Conservation (phyloP, 192 early-diverging fungal genomes). For the Coemansia sp. region DNA sequence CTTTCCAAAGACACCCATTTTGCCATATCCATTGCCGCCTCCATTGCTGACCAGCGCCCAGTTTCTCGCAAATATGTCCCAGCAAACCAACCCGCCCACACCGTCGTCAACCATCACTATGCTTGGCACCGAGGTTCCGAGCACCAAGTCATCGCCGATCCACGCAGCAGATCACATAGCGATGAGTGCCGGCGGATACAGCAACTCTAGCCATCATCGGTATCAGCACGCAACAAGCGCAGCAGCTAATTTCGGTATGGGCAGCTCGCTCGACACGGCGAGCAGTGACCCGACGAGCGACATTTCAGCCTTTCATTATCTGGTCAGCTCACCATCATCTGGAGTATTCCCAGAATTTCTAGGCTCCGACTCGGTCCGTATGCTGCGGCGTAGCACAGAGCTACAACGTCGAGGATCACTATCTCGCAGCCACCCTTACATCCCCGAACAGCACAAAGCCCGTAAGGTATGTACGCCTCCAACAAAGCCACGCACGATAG, state of each 20-base stretch:
- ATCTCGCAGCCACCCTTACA: conserved; percentile 28
- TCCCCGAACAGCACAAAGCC: not conserved
- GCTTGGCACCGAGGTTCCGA: not conserved
- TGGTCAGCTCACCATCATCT: not conserved
- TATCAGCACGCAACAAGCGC: not conserved
- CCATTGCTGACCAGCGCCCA: not conserved
- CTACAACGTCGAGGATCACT: conserved; percentile 5
- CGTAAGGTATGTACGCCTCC: not conserved
- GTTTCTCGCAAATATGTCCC: not conserved
- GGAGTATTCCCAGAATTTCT: not conserved
- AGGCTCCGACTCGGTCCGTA: not conserved
- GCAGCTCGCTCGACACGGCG: not conserved
- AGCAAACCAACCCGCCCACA: not conserved
- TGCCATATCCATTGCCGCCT: not conserved
- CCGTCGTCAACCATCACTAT: not conserved
- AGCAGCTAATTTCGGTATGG: not conserved
- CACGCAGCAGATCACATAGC: not conserved
- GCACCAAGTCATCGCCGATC: not conserved
- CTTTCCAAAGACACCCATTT: not conserved
- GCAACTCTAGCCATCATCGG: not conserved
- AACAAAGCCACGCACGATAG: not conserved
- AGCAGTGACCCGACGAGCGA: not conserved
- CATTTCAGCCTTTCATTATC: not conserved
- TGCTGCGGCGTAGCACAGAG: conserved; percentile 21
- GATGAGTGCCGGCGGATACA: not conserved